Conservation (phyloP, 2,329 filamentous ascomycete species). For the Diaporthe amygdali region DNA sequence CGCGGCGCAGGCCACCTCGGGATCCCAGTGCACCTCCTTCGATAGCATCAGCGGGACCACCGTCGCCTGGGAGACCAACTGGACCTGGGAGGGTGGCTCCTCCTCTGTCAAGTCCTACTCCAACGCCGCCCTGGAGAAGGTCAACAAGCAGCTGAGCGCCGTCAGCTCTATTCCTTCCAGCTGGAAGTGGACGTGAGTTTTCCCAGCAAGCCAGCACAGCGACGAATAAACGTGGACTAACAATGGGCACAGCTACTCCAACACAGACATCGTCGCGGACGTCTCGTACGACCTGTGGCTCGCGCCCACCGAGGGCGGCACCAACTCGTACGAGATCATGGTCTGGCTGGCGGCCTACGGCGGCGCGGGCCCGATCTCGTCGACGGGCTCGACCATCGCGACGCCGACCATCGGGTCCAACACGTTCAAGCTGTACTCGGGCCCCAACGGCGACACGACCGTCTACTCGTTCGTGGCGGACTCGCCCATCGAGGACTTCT, state of each 20-base stretch:
- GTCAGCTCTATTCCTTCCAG: constrained; percentile 42
- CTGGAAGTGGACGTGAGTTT: constrained; percentile 44
- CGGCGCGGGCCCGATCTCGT: constrained; percentile 63
- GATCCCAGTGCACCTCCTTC: constrained; percentile 49
- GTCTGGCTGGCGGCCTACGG: constrained; percentile 66
- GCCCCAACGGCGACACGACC: constrained; percentile 62
- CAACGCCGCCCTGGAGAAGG: constrained; percentile 44
- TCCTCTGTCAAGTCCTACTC: constrained; percentile 52
- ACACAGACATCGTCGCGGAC: constrained; percentile 50
- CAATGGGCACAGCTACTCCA: constrained; percentile 37
- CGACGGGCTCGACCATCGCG: constrained; percentile 56
- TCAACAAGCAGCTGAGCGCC: constrained; percentile 38
- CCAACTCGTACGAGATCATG: constrained; percentile 67
- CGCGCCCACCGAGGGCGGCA: constrained; percentile 45
- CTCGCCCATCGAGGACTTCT: constrained; percentile 55
- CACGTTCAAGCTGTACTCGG: constrained; percentile 64
- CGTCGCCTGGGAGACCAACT: constrained; percentile 48
- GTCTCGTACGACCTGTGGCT: constrained; percentile 69
- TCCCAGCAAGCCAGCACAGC: not conserved
- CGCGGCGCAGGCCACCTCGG: constrained; percentile 38
- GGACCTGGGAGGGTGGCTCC: constrained; percentile 47
- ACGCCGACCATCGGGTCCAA: constrained; percentile 58
- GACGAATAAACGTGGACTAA: not conserved
- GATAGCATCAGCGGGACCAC: constrained; percentile 38
- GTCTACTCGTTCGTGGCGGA: constrained; percentile 61